Evolutionary conservation across 306 rosid genomes (phyloP), one percentile per base, ranked within the genome.

Genomic region (Trichosanthes cucumerina): DNA sequence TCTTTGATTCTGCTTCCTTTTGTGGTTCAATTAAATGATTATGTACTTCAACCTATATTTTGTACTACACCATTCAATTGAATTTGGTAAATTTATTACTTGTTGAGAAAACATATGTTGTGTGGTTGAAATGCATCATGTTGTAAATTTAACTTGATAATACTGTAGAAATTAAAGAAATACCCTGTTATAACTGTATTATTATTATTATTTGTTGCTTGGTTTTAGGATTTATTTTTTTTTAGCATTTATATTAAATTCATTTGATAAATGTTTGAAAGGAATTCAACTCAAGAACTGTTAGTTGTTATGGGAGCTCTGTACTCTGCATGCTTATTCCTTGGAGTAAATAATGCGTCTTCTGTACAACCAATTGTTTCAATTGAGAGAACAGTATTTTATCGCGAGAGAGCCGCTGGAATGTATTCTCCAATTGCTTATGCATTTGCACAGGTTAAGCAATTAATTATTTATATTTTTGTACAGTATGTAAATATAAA

Each of bases 331-430:
- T 86, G 91, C 78, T 71, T 93, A 82, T 93, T 91, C 86, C 89
- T 93, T 71, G 98, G 98, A 33, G 89, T 91, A 78, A 93, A 90
- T 66, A 93, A 93, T 47, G 75, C 98, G 77, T 85, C 98, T 77
- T 90, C 97, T 31, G 98, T 93, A 33, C 98, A 93, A 76, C 98
- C 98, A 24, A 84, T 93, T 81, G 89, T 93, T 87, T 93, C 98
- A 26, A 93, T 93, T 76, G 98, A 90, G 87, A 93, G 98, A 84
- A 87, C 98, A 24, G 98, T 93, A 8, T 93, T 93, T 74, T 93
- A 93, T 68, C 86, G 98, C 57, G 98, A 93, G 83, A 91, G 78
- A 83, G 96, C 98, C 53, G 93, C 97, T 43, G 98, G 97, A 85
- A 91, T 91, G 98, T 93, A 88, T 81, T 90, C 97, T 82, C 93